phyloP scores from a whole-genome alignment of 495 filamentous ascomycete species.

The Podospora anserina region DNA sequence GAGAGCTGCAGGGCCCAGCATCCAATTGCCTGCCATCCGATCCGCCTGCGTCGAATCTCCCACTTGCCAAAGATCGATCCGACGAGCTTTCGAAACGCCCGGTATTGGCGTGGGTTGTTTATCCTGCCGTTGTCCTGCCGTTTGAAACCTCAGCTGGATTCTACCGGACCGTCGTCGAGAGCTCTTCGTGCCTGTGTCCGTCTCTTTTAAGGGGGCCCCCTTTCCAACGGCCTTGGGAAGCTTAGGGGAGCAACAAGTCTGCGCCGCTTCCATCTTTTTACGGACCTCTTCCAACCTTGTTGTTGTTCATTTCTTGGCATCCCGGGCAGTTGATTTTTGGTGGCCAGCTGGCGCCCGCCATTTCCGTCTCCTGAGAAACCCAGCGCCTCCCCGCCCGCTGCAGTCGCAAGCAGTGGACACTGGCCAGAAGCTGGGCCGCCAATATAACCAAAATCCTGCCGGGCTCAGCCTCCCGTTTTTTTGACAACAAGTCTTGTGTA shows the following conservation, averaged over 20 bases:
- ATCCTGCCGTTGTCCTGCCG: slow-evolving; percentile 21
- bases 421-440: slow-evolving; percentile 22
- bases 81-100: slow-evolving; percentile 14
- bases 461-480: slow-evolving; percentile 14
- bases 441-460: slow-evolving; percentile 25
- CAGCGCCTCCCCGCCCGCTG: slow-evolving; percentile 14
- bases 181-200: background rate
- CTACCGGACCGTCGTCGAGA: slow-evolving; percentile 6
- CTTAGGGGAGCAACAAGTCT: background rate
- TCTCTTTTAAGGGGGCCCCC: background rate
- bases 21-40: background rate
- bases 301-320: slow-evolving; percentile 11
- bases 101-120: slow-evolving; percentile 14
- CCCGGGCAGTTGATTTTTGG: slow-evolving; percentile 3
- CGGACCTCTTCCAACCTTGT: background rate
- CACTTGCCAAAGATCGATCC: slow-evolving; percentile 2
- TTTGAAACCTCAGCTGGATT: slow-evolving; percentile 32
- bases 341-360: slow-evolving; percentile 12
- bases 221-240: slow-evolving; percentile 6
- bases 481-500: slow-evolving; percentile 26
- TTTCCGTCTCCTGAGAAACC: slow-evolving; percentile 28
- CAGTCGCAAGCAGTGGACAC: slow-evolving; percentile 12
- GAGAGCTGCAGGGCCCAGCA: background rate
- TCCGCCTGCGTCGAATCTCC: slow-evolving; percentile 4
- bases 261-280: slow-evolving; percentile 10